Percentiles rank a stretch among this genome's conserved stretches.
Conservation (phyloP, 2,329 filamentous ascomycete species). For the Aspergillus persii region DNA sequence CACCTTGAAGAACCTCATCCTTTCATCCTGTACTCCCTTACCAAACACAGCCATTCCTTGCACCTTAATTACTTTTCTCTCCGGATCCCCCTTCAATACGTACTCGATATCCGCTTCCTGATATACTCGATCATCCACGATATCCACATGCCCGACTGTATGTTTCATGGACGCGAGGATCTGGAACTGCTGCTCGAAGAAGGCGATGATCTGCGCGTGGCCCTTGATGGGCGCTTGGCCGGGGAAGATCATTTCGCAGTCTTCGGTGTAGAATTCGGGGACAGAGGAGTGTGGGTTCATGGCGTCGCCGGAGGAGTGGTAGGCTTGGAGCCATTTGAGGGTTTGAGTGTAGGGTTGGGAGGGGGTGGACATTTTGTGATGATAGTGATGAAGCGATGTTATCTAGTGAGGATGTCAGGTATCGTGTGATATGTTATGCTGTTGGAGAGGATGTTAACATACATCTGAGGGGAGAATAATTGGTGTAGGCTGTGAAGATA, state of each 20-base stretch:
- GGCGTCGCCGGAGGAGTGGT: background rate
- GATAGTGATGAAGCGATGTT: background rate
- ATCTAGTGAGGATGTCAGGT: background rate
- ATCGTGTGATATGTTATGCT: background rate
- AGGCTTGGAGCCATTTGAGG: constrained; percentile 16
- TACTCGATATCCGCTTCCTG: background rate
- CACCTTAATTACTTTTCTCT: background rate
- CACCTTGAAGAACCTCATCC: background rate
- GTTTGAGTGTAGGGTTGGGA: background rate
- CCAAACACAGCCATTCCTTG: background rate
- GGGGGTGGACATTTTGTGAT: background rate
- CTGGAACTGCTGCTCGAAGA: background rate
- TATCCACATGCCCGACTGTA: background rate
- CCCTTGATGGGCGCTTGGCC: background rate
- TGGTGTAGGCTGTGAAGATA: too few relatives aligned
- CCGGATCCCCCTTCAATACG: background rate
- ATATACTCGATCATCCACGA: background rate
- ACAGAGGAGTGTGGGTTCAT: background rate
- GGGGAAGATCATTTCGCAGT: background rate
- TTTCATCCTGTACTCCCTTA: background rate
- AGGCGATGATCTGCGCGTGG: background rate
- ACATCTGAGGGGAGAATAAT: background rate
- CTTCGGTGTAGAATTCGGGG: background rate
- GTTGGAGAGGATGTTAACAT: background rate
- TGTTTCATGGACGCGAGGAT: background rate